A percentile compares a stretch with the other conserved stretches of the same genome.
These are phyloP conservation scores for Kwoniella botswanensis DNA, from an alignment of 768 basidiomycete genomes.

Conservation along the genomic window DNA sequence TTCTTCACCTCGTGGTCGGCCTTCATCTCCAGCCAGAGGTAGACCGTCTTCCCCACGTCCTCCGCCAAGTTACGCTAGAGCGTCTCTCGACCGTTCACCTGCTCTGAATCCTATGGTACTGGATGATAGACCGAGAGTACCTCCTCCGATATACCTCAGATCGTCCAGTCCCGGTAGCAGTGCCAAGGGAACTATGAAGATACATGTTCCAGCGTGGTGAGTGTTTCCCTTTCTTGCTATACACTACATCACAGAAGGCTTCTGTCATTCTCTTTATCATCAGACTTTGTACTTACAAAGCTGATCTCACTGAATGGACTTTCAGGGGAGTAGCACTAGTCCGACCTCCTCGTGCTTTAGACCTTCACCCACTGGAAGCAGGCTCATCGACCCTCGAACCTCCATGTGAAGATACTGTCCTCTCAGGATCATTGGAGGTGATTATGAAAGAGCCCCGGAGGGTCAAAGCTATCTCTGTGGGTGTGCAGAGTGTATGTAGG, in stretches of 20 bases:
- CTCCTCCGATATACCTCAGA: constrained; percentile 42
- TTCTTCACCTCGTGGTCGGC: neutral
- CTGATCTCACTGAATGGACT: neutral
- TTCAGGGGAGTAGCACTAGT: constrained; percentile 44
- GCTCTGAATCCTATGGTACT: constrained; percentile 25
- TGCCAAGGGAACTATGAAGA: constrained; percentile 38
- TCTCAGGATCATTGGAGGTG: constrained; percentile 50
- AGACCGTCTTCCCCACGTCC: constrained; percentile 20
- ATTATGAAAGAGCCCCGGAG: constrained; percentile 50
- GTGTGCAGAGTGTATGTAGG: constrained; percentile 42
- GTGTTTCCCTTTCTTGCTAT: neutral
- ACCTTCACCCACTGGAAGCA: constrained; percentile 38
- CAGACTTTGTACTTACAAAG: neutral
- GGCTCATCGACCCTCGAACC: constrained; percentile 24
- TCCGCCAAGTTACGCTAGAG: constrained; percentile 36
- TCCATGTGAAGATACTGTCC: constrained; percentile 51
- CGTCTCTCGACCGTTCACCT: constrained; percentile 36
- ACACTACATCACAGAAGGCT: too few relatives aligned
- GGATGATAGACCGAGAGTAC: constrained; percentile 36
- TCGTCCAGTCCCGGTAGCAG: constrained; percentile 23
- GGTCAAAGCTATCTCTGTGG: constrained; percentile 40
- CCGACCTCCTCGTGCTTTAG: constrained; percentile 33
- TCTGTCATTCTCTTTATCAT: neutral
- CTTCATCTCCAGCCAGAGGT: constrained; percentile 9
- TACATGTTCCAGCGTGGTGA: constrained; percentile 47